Conservation (phyloP, 306 rosid species). For the Sophora flavescens region DNA sequence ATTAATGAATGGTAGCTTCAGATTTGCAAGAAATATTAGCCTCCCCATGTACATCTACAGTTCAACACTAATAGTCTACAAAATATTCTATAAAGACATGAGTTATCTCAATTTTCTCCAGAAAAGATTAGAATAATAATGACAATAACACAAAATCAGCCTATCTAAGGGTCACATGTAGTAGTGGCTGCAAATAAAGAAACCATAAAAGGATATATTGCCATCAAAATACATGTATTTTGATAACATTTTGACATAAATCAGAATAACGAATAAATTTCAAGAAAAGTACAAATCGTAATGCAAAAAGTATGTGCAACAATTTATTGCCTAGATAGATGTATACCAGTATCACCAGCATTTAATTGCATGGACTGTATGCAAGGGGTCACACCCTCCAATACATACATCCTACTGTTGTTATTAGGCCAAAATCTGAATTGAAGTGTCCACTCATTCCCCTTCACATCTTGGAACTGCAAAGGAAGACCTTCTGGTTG, state of each 20-base stretch:
- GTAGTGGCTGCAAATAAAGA: not conserved
- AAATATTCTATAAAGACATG: slow-evolving; percentile 24
- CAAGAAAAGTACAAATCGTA: not conserved
- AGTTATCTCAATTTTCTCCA: slow-evolving; percentile 21
- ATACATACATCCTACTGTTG: slow-evolving; percentile 98
- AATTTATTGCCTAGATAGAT: slow-evolving; percentile 38
- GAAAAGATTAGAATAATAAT: slow-evolving; percentile 15
- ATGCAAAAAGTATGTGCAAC: slow-evolving; percentile 19
- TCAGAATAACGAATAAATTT: slow-evolving; percentile 3
- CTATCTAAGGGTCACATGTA: not conserved
- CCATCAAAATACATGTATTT: slow-evolving; percentile 1
- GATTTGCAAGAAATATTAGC: slow-evolving; percentile 19
- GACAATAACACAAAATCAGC: not conserved
- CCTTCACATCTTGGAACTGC: slow-evolving; percentile 88
- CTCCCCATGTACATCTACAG: not conserved
- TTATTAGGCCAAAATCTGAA: slow-evolving; percentile 99
- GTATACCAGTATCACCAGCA: slow-evolving; percentile 97
- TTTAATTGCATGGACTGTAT: slow-evolving; percentile 89
- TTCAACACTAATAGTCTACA: slow-evolving; percentile 30
- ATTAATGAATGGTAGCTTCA: slow-evolving; percentile 26
- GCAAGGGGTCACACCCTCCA: slow-evolving; percentile 99
- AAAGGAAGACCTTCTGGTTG: slow-evolving; percentile 98
- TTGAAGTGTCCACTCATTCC: slow-evolving; percentile 97
- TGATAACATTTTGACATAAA: not conserved
- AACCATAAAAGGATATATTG: not conserved